Conservation (phyloP, 345 rosid genomes). For the Luvunga scandens region DNA sequence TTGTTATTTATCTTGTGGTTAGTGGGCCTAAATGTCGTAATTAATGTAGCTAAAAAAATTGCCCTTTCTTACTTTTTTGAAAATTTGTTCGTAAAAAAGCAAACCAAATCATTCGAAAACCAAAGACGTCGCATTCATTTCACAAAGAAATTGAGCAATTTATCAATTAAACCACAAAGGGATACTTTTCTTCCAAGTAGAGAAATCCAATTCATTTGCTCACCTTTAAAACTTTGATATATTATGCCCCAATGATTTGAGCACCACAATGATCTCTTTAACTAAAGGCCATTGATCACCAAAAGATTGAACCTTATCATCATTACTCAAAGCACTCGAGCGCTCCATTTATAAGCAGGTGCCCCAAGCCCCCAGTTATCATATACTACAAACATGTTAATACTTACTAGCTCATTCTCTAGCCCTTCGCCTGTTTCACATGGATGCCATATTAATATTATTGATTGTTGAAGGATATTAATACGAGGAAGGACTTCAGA, state of each 20-base stretch:
- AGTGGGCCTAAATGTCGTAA: constrained; percentile 18
- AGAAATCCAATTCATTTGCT: constrained; percentile 26
- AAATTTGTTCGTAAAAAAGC: constrained; percentile 24
- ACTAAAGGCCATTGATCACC: constrained; percentile 4
- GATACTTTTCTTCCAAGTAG: constrained; percentile 38
- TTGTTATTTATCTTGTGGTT: too few relatives aligned
- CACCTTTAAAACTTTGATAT: constrained; percentile 22
- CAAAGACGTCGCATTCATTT: constrained; percentile 29
- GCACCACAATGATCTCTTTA: constrained; percentile 19
- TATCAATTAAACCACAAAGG: constrained; percentile 31
- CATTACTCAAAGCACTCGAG: constrained; percentile 1
- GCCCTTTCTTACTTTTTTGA: constrained; percentile 33
- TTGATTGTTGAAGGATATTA: too few relatives aligned
- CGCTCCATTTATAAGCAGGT: constrained; percentile 17
- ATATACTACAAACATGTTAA: not conserved
- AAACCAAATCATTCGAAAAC: constrained; percentile 34
- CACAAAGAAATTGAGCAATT: constrained; percentile 11
- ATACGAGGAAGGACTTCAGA: too few relatives aligned
- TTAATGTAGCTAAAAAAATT: constrained; percentile 19
- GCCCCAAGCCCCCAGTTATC: constrained; percentile 1
- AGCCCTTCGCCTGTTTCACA: not conserved
- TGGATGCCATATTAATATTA: not conserved
- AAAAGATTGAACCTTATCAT: constrained; percentile 17
- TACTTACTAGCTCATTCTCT: not conserved
- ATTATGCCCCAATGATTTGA: constrained; percentile 37